phyloP scores from a whole-genome alignment of 2,329 filamentous ascomycete species.

The Cladorrhinum sp. region DNA sequence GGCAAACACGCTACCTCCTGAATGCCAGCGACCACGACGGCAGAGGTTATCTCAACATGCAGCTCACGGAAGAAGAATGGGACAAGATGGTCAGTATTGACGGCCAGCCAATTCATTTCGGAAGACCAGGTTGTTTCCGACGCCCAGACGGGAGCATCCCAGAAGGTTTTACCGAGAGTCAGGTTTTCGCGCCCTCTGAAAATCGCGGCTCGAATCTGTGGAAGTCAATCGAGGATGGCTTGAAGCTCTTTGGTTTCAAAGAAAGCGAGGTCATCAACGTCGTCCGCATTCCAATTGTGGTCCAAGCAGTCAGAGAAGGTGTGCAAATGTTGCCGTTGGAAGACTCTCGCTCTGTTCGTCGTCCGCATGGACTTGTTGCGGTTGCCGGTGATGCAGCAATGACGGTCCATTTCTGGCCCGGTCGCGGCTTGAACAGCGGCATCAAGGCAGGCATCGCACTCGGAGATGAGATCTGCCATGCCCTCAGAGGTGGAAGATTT shows the following conservation, averaged over 20 bases:
- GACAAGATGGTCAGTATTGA: constrained; percentile 33
- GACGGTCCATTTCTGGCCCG: constrained; percentile 39
- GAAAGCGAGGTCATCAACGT: constrained; percentile 37
- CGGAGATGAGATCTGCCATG: constrained; percentile 36
- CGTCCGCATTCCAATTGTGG: constrained; percentile 36
- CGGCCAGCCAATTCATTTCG: constrained; percentile 35
- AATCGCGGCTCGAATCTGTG: constrained; percentile 31
- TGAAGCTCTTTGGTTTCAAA: constrained; percentile 38
- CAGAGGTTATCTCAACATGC: constrained; percentile 37
- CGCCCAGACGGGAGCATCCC: constrained; percentile 31
- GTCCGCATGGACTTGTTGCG: constrained; percentile 34
- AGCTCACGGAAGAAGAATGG: constrained; percentile 37
- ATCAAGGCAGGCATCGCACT: constrained; percentile 37
- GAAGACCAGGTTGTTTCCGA: constrained; percentile 33
- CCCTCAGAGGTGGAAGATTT: constrained; percentile 31
- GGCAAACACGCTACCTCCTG: constrained; percentile 36
- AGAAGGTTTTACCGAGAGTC: constrained; percentile 30
- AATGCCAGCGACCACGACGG: constrained; percentile 37
- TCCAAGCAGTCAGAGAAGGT: constrained; percentile 34
- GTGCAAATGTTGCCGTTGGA: constrained; percentile 30
- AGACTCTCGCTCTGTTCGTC: constrained; percentile 28
- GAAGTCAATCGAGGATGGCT: constrained; percentile 35
- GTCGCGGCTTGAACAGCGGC: constrained; percentile 36
- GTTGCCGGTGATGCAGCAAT: constrained; percentile 37
- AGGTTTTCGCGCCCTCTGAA: constrained; percentile 35